These are phyloP conservation scores for Diaporthe nobilis DNA, from an alignment of 2,329 filamentous ascomycete genomes.

Conservation along the genomic window DNA sequence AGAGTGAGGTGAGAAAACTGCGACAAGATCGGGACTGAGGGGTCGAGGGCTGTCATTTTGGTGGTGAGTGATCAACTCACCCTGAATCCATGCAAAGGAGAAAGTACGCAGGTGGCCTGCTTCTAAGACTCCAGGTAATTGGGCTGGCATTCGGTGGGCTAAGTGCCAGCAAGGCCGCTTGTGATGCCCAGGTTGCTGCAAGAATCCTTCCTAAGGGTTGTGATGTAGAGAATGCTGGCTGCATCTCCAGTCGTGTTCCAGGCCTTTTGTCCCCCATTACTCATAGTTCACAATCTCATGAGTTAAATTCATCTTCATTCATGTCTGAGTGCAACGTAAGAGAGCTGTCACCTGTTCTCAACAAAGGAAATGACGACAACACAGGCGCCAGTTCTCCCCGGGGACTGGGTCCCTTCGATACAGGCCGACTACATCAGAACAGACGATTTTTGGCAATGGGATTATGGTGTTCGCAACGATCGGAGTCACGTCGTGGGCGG, in stretches of 20 bases:
- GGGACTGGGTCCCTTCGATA: constrained; percentile 5
- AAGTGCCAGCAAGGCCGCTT: not conserved
- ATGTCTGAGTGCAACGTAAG: not conserved
- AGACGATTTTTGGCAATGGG: not conserved
- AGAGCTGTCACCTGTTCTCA: not conserved
- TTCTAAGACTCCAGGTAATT: not conserved
- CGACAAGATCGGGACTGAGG: not conserved
- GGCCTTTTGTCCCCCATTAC: not conserved
- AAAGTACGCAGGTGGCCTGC: not conserved
- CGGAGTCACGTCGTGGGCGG: not conserved
- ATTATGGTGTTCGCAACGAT: not conserved
- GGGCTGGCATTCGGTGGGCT: not conserved
- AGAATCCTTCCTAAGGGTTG: not conserved
- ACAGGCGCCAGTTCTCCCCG: not conserved
- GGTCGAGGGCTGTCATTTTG: not conserved
- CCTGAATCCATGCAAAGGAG: not conserved
- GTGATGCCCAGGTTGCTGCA: not conserved
- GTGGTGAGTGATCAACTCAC: not conserved
- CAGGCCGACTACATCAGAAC: not conserved
- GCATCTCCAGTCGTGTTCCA: not conserved
- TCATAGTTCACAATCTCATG: not conserved
- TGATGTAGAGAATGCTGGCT: not conserved
- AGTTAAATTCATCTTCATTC: not conserved
- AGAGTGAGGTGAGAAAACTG: not conserved
- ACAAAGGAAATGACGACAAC: not conserved